Evolutionary conservation across 2,329 filamentous ascomycete genomes (phyloP).

Genomic region (Incumbomyces delicatus): DNA sequence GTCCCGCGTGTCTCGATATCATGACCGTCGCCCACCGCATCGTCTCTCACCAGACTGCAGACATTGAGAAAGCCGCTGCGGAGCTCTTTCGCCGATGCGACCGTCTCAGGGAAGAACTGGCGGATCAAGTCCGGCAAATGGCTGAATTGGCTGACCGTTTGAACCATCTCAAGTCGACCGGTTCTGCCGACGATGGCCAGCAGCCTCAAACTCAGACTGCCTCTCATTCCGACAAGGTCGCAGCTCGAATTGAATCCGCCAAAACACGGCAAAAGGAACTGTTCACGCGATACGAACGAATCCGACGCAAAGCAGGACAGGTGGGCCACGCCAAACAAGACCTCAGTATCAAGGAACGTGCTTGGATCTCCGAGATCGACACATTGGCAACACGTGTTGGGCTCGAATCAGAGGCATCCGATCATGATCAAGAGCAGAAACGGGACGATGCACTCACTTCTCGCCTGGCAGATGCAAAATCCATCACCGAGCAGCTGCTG

Average conservation of each 20-base stretch:
- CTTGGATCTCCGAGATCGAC: slow-evolving; percentile 37
- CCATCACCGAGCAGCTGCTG: background rate
- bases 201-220: slow-evolving; percentile 13
- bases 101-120: slow-evolving; percentile 37
- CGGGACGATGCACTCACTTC: slow-evolving; percentile 23
- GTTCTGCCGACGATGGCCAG: slow-evolving; percentile 25
- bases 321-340: slow-evolving; percentile 33
- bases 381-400: slow-evolving; percentile 29
- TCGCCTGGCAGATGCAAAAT: slow-evolving; percentile 32
- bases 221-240: slow-evolving; percentile 20
- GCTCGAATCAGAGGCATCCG: slow-evolving; percentile 13
- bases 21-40: slow-evolving; percentile 39
- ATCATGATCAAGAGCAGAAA: slow-evolving; percentile 13
- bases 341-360: slow-evolving; percentile 37
- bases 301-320: slow-evolving; percentile 32
- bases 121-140: slow-evolving; percentile 37
- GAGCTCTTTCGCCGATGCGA: slow-evolving; percentile 45
- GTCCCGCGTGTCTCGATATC: slow-evolving; percentile 38
- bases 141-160: slow-evolving; percentile 37
- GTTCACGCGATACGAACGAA: slow-evolving; percentile 32
- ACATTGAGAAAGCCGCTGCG: slow-evolving; percentile 38
- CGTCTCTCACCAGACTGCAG: slow-evolving; percentile 36
- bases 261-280: slow-evolving; percentile 32
- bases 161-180: slow-evolving; percentile 31
- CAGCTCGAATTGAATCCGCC: slow-evolving; percentile 33